Percentiles rank a stretch among this genome's conserved stretches.
phyloP scores from a whole-genome alignment of 192 early-diverging fungal genomes.

The Coemansia sp. region DNA sequence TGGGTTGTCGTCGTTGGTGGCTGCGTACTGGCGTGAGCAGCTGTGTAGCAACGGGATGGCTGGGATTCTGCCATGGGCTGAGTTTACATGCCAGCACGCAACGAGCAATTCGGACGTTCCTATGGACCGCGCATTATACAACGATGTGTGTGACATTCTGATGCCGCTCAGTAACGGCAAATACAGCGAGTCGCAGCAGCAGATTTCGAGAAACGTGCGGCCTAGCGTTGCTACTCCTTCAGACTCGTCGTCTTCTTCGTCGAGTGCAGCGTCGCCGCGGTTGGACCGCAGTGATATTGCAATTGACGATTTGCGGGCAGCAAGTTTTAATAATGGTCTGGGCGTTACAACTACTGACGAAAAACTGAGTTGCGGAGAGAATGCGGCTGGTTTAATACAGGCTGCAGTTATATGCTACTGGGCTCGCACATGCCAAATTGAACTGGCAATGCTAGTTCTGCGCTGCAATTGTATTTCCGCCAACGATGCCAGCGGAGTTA shows the following conservation, averaged over 20 bases:
- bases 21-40: not conserved
- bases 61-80: not conserved
- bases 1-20: not conserved
- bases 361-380: not conserved
- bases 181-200: not conserved
- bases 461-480: not conserved
- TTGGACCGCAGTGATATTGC: conserved; percentile 11
- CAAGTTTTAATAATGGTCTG: not conserved
- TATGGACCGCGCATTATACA: not conserved
- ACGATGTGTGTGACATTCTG: not conserved
- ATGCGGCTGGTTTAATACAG: not conserved
- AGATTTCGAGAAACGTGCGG: not conserved
- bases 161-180: not conserved
- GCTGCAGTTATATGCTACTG: conserved; percentile 26
- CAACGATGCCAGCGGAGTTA: not conserved
- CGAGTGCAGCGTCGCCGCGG: conserved; percentile 1
- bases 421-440: conserved; percentile 22
- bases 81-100: not conserved
- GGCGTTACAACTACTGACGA: not conserved
- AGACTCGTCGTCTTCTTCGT: not conserved
- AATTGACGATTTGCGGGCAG: conserved; percentile 24
- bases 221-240: conserved; percentile 8
- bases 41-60: not conserved
- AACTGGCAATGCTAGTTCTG: conserved; percentile 9
- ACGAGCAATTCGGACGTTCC: no score